Base-by-base conservation (phyloP, 108 stramenopile genomes). In the Cyclotella cryptica region DNA sequence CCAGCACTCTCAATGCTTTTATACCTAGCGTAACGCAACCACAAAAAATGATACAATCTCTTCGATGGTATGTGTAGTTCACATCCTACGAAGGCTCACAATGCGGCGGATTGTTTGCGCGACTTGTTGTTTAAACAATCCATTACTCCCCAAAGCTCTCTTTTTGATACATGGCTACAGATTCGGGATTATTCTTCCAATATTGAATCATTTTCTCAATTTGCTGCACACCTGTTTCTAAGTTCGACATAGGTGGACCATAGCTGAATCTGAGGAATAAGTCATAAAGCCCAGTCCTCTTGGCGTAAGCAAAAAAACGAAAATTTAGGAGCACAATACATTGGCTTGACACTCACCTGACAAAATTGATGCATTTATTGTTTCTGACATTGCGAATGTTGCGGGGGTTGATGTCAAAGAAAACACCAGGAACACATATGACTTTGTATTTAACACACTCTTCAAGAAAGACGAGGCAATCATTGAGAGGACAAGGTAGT, bases 391-490 rank as follows among this genome's bases (percentile, higher is more conserved):
- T 59, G n/a, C 81, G 65, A 11, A 77, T 75, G n/a, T 68, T 46
- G 19, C 77, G 44, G 0, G 85, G 85, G 58, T 84, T 85, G 27
- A 80, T 69, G 41, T 85, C 80, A 30, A 85, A 85, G 29, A 85
- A 85, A 19, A 85, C 74, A 41, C 77, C 85, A 24, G 85, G 85
- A 44, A 84, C 84, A 71, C 71, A 73, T 27, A 84, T 84, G 13
- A 84, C 66, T 44, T 79, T 78, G 46, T 80, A 45, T 30, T 80
- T 75, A 24, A 79, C 79, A 71, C 84, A 84, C 58, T 84, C 84
- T 27, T 84, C 84, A 9, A 84, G 54, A 63, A 84, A 84, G 15
- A 70, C 68, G 3, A 84, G 66, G 45, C 84, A 75, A 63, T 83
- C 82, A 57, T 83, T 79, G 9, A 84, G 60, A 30, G 84, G 84